Evolutionary conservation across 2,329 filamentous ascomycete genomes (phyloP).

Genomic region (Metarhizium anisopliae): DNA sequence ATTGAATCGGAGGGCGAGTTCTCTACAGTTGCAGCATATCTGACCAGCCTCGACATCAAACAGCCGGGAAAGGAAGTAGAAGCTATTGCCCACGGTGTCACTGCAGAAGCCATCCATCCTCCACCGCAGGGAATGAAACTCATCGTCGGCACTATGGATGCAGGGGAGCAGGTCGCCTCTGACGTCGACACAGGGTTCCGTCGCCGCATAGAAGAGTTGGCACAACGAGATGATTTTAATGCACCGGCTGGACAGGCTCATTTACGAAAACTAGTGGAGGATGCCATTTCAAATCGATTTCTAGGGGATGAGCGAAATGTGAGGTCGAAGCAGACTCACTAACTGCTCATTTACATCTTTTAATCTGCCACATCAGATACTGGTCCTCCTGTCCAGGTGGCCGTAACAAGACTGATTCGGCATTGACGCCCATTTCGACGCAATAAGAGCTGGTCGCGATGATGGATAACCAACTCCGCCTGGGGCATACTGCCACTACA

Average conservation of each 20-base stretch:
- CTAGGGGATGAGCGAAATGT: slow-evolving; percentile 56
- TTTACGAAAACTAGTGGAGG: slow-evolving; percentile 68
- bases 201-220: slow-evolving; percentile 80
- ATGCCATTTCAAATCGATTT: slow-evolving; percentile 63
- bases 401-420: slow-evolving; percentile 46
- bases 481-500: slow-evolving; percentile 32
- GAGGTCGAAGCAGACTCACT: slow-evolving; percentile 47
- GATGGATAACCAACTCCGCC: slow-evolving; percentile 46
- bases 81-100: slow-evolving; percentile 16
- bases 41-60: slow-evolving; percentile 31
- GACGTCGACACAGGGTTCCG: slow-evolving; percentile 76
- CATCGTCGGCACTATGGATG: slow-evolving; percentile 65
- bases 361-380: slow-evolving; percentile 54
- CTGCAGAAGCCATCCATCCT: slow-evolving; percentile 41
- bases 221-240: slow-evolving; percentile 74
- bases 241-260: slow-evolving; percentile 71
- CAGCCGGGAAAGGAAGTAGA: slow-evolving; percentile 19
- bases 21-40: slow-evolving; percentile 64
- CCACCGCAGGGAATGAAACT: slow-evolving; percentile 70
- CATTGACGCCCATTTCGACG: slow-evolving; percentile 31
- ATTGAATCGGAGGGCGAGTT: slow-evolving; percentile 72
- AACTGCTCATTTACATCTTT: slow-evolving; percentile 29
- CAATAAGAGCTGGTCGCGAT: slow-evolving; percentile 42
- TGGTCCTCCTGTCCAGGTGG: slow-evolving; percentile 39
- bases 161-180: slow-evolving; percentile 47